Evolutionary conservation across 495 filamentous ascomycete species (phyloP).

Genomic region (Xylaria telfairii): DNA sequence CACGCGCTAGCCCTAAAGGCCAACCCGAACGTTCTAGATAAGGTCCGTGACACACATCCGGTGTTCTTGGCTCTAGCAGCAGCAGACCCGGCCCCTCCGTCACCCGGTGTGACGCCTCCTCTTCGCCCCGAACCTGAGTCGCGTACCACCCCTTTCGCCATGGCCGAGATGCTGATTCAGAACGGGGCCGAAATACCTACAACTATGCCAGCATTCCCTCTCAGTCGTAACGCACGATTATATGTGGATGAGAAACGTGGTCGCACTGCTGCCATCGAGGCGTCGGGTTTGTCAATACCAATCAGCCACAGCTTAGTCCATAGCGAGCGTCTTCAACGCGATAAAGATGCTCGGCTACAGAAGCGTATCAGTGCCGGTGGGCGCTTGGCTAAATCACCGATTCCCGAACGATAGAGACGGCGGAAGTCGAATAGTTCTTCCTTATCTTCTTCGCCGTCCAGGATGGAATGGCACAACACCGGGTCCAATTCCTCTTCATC

Average conservation of each 20-base stretch:
- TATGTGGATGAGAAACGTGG: slow-evolving; percentile 86
- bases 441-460: slow-evolving; percentile 32
- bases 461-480: slow-evolving; percentile 33
- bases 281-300: slow-evolving; percentile 35
- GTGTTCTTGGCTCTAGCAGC: slow-evolving; percentile 93
- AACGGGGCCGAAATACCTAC: slow-evolving; percentile 90
- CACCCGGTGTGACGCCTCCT: slow-evolving; percentile 43
- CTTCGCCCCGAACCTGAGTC: slow-evolving; percentile 40
- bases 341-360: slow-evolving; percentile 62
- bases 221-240: slow-evolving; percentile 74
- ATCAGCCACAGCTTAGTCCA: slow-evolving; percentile 32
- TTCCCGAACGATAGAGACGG: slow-evolving; percentile 59
- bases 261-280: slow-evolving; percentile 49
- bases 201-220: slow-evolving; percentile 73
- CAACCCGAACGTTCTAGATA: slow-evolving; percentile 87
- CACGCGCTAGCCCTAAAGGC: slow-evolving; percentile 88
- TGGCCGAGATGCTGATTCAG: slow-evolving; percentile 91
- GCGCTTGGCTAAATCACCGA: slow-evolving; percentile 61
- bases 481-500: slow-evolving; percentile 39
- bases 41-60: slow-evolving; percentile 83
- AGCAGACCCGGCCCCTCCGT: slow-evolving; percentile 83
- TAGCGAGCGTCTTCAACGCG: slow-evolving; percentile 51
- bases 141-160: slow-evolving; percentile 67
- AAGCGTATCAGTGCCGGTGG: slow-evolving; percentile 69
- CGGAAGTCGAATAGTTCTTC: slow-evolving; percentile 38